phyloP scores from a whole-genome alignment of 129 eudicot species.

The Helianthus tuberosus region DNA sequence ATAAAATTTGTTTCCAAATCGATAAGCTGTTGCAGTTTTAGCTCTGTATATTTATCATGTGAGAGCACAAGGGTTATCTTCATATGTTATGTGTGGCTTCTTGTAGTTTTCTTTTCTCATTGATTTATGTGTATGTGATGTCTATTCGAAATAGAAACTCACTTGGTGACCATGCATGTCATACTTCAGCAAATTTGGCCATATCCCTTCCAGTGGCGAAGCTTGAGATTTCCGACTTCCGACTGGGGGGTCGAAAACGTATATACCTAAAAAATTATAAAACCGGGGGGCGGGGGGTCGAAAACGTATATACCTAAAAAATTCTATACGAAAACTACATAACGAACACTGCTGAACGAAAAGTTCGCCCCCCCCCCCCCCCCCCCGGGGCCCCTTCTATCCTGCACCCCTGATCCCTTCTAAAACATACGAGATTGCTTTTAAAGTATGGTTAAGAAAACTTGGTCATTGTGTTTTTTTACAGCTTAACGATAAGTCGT shows the following conservation, averaged over 20 bases:
- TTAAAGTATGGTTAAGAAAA: constrained; percentile 9
- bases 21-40: too few relatives aligned
- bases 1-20: not conserved
- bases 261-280: too few relatives aligned
- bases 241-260: too few relatives aligned
- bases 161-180: not conserved
- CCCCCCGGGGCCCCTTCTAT: too few relatives aligned
- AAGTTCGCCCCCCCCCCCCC: too few relatives aligned
- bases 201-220: not conserved
- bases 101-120: not conserved
- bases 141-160: constrained; percentile 1
- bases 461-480: not conserved
- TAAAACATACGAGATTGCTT: not conserved
- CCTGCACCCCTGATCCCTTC: too few relatives aligned
- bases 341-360: too few relatives aligned
- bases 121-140: not conserved
- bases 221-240: too few relatives aligned
- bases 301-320: too few relatives aligned
- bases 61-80: not conserved
- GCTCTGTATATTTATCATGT: not conserved
- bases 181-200: not conserved
- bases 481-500: not conserved
- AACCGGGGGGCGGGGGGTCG: too few relatives aligned
- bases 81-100: not conserved
- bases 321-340: too few relatives aligned